phyloP scores from a whole-genome alignment of 192 early-diverging fungal genomes.

The Coemansia asiatica region DNA sequence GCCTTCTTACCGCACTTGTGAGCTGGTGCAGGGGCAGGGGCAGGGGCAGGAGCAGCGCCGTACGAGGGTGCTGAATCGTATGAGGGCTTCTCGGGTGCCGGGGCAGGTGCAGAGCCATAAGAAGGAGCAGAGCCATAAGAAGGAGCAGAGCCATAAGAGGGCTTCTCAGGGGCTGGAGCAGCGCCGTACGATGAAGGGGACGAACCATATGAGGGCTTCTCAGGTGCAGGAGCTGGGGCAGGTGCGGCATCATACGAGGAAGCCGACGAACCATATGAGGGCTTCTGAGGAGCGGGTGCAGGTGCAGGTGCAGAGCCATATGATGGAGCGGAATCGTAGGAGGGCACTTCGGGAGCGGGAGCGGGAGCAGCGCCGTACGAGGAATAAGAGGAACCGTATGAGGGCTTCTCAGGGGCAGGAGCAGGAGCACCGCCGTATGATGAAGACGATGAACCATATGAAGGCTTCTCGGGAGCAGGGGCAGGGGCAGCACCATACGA shows the following conservation, averaged over 20 bases:
- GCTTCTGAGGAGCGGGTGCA: neutral
- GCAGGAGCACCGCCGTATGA: constrained; percentile 9
- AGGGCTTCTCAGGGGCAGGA: constrained; percentile 9
- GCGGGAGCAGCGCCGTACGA: constrained; percentile 15
- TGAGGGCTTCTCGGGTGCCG: constrained; percentile 3
- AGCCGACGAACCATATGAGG: neutral
- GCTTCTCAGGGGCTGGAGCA: constrained; percentile 12
- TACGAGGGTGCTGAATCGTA: neutral
- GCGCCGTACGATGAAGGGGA: constrained; percentile 7
- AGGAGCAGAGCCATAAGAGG: neutral
- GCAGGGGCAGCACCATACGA: neutral
- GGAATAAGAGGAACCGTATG: constrained; percentile 1
- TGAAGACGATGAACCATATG: neutral
- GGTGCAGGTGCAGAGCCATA: neutral
- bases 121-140: neutral
- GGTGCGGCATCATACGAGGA: constrained; percentile 15
- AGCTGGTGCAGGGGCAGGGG: neutral
- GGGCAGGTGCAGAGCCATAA: constrained; percentile 11
- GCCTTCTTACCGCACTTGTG: neutral
- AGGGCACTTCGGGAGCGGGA: constrained; percentile 3
- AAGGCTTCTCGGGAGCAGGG: constrained; percentile 6
- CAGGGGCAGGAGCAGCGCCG: constrained; percentile 11
- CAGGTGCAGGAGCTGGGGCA: constrained; percentile 10
- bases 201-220: constrained; percentile 14
- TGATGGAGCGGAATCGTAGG: neutral